A percentile compares a stretch with the other conserved stretches of the same genome.
Conservation (phyloP, 768 basidiomycete genomes). For the Boletus vermiculosoides region DNA sequence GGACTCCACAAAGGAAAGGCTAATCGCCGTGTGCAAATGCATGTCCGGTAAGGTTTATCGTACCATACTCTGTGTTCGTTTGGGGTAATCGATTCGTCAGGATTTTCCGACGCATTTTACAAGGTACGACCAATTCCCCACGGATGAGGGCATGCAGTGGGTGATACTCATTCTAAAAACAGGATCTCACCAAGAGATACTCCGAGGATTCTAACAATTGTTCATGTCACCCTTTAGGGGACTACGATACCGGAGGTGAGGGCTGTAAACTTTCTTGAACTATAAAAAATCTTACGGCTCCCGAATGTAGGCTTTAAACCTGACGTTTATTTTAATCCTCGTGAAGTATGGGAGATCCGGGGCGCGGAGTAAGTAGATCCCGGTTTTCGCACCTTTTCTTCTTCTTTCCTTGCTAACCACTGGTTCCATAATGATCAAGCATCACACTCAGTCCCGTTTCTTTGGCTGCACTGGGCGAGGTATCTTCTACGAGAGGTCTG, state of each 20-base stretch:
- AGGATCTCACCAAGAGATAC: slow-evolving; percentile 68
- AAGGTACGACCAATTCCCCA: slow-evolving; percentile 41
- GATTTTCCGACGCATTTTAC: slow-evolving; percentile 84
- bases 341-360: slow-evolving; percentile 87
- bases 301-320: slow-evolving; percentile 52
- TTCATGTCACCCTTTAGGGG: slow-evolving; percentile 52
- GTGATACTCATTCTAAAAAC: slow-evolving; percentile 24
- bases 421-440: slow-evolving; percentile 34
- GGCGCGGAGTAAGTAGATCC: slow-evolving; percentile 58
- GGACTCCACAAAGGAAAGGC: slow-evolving; percentile 57
- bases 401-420: slow-evolving; percentile 6
- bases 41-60: slow-evolving; percentile 62
- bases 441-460: slow-evolving; percentile 87
- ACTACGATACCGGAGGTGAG: slow-evolving; percentile 63
- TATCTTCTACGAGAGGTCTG: slow-evolving; percentile 61
- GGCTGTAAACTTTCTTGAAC: background rate
- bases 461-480: slow-evolving; percentile 65
- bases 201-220: slow-evolving; percentile 53
- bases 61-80: background rate
- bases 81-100: slow-evolving; percentile 35
- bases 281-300: background rate
- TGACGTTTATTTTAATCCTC: slow-evolving; percentile 66
- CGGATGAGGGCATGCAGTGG: background rate
- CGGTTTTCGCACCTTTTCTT: background rate
- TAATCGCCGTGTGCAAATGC: slow-evolving; percentile 86